Conservation (phyloP, 495 filamentous ascomycete species). For the Penicillium salamii region DNA sequence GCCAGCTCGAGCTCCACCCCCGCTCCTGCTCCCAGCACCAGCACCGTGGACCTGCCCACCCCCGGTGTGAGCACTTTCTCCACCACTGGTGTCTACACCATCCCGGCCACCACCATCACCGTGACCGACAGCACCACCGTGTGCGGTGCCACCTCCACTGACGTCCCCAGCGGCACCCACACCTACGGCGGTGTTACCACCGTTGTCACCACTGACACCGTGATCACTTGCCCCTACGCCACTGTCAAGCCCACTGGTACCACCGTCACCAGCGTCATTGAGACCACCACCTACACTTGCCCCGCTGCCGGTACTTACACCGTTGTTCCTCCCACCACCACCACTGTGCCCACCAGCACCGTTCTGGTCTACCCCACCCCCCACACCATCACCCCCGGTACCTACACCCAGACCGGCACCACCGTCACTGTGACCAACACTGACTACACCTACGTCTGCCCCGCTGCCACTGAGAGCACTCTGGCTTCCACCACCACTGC, state of each 20-base stretch:
- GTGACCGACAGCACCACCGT: slow-evolving; percentile 70
- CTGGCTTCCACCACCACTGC: slow-evolving; percentile 22
- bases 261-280: slow-evolving; percentile 67
- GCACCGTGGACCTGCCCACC: slow-evolving; percentile 52
- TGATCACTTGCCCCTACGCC: slow-evolving; percentile 71
- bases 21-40: slow-evolving; percentile 29
- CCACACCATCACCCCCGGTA: slow-evolving; percentile 64
- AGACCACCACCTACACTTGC: slow-evolving; percentile 74
- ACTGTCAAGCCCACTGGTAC: slow-evolving; percentile 59
- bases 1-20: slow-evolving; percentile 12
- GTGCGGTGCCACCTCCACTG: slow-evolving; percentile 60
- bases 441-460: slow-evolving; percentile 69
- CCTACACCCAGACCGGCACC: slow-evolving; percentile 67
- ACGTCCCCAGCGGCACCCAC: slow-evolving; percentile 62
- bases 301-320: slow-evolving; percentile 78
- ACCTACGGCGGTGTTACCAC: slow-evolving; percentile 78
- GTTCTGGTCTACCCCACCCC: slow-evolving; percentile 65
- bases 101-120: slow-evolving; percentile 72
- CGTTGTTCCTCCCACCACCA: slow-evolving; percentile 65
- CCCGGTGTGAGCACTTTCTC: slow-evolving; percentile 63
- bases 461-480: slow-evolving; percentile 47
- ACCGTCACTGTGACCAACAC: slow-evolving; percentile 68
- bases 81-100: slow-evolving; percentile 73
- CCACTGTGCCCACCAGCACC: slow-evolving; percentile 50
- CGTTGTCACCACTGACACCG: slow-evolving; percentile 65